These are phyloP conservation scores for Amphirosellinia nigrospora DNA, from an alignment of 495 filamentous ascomycete genomes.

Conservation along the genomic window DNA sequence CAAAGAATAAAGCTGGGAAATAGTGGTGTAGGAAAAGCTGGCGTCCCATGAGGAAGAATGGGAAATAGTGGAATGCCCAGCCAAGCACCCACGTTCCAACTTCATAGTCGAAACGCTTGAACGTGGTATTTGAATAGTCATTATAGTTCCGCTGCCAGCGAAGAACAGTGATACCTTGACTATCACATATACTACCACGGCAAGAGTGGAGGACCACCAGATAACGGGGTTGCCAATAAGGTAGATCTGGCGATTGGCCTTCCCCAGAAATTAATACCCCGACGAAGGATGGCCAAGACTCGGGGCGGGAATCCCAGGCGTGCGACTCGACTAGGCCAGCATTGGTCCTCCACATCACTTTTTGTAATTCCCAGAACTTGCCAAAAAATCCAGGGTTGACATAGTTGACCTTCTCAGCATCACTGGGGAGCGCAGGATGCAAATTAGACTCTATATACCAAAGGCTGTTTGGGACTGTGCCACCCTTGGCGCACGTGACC, in stretches of 20 bases:
- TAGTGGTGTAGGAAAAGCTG: slow-evolving; percentile 99
- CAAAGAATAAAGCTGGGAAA: slow-evolving; percentile 94
- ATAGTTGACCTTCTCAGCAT: slow-evolving; percentile 94
- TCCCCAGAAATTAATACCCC: slow-evolving; percentile 99
- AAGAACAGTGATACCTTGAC: slow-evolving; percentile 88
- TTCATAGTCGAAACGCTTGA: slow-evolving; percentile 98
- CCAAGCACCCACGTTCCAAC: slow-evolving; percentile 87
- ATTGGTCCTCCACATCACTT: slow-evolving; percentile 99
- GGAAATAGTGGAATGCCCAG: slow-evolving; percentile 97
- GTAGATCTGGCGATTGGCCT: slow-evolving; percentile 91
- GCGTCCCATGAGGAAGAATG: slow-evolving; percentile 96
- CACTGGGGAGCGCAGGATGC: slow-evolving; percentile 73
- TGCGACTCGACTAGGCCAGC: slow-evolving; percentile 95
- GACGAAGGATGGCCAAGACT: slow-evolving; percentile 88
- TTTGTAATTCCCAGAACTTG: slow-evolving; percentile 99
- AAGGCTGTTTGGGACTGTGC: slow-evolving; percentile 91
- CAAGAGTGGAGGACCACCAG: slow-evolving; percentile 90
- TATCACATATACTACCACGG: slow-evolving; percentile 74
- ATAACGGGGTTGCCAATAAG: slow-evolving; percentile 94
- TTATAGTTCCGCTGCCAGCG: slow-evolving; percentile 92
- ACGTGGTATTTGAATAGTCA: slow-evolving; percentile 79
- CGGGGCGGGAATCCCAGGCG: slow-evolving; percentile 95
- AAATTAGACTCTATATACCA: slow-evolving; percentile 95
- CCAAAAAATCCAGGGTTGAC: slow-evolving; percentile 93
- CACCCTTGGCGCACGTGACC: slow-evolving; percentile 93